Conservation (phyloP, 768 basidiomycete genomes). For the Calocera viscosa region DNA sequence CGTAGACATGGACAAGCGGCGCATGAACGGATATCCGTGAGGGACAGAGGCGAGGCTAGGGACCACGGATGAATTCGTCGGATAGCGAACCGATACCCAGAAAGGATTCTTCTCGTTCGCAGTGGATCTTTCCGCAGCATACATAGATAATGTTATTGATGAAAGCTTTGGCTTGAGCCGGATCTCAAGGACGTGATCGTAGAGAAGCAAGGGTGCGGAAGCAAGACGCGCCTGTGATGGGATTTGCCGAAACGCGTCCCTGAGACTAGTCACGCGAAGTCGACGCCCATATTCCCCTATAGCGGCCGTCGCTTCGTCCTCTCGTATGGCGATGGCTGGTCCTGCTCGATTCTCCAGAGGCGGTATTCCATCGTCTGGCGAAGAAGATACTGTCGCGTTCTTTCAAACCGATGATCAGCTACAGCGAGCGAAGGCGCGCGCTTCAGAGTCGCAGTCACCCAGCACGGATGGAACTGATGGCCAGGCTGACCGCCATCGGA, state of each 20-base stretch:
- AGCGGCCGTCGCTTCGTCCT: background rate
- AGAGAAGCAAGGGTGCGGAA: background rate
- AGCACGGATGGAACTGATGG: background rate
- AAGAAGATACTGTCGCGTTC: background rate
- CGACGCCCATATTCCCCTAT: background rate
- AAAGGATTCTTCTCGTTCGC: too few relatives aligned
- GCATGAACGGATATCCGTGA: background rate
- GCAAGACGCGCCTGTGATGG: background rate
- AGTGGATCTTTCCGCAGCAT: too few relatives aligned
- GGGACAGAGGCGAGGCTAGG: too few relatives aligned
- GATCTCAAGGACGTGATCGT: background rate
- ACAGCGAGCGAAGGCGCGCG: background rate
- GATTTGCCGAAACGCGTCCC: background rate
- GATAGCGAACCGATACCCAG: too few relatives aligned
- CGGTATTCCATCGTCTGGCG: background rate
- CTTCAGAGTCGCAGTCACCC: background rate
- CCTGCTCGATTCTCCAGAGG: background rate
- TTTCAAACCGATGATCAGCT: constrained; percentile 2
- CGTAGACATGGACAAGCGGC: background rate
- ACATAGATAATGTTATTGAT: background rate
- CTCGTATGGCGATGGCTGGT: background rate
- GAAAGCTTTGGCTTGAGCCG: background rate
- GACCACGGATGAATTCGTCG: too few relatives aligned
- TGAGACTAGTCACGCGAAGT: background rate
- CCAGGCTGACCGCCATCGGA: background rate